These are phyloP conservation scores for Knoxia roxburghii DNA, from an alignment of 257 asterid genomes.

Conservation along the genomic window DNA sequence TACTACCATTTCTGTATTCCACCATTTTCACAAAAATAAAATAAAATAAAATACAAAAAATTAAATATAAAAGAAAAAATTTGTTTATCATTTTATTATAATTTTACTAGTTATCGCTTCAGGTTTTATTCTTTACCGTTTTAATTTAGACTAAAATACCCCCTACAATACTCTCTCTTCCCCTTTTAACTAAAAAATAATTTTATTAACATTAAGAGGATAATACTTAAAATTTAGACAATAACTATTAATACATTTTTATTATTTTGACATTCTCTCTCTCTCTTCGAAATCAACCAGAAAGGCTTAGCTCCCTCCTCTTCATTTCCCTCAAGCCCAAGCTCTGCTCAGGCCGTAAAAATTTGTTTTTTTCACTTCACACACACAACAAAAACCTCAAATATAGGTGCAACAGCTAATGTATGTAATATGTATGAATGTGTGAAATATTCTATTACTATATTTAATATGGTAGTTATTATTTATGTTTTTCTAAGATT, in stretches of 20 bases:
- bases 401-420: background rate
- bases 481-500: no score
- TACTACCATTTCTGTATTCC: no score
- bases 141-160: no score
- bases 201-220: no score
- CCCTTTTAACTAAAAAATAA: no score
- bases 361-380: conserved; percentile 1
- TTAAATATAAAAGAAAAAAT: background rate
- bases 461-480: no score
- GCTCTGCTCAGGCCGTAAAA: conserved; percentile 8
- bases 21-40: background rate
- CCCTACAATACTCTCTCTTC: no score
- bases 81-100: conserved; percentile 17
- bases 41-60: background rate
- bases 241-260: no score
- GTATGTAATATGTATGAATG: conserved; percentile 15
- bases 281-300: conserved; percentile 31
- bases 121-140: no score
- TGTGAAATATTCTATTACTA: no score
- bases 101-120: no score
- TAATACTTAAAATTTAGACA: no score
- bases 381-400: conserved; percentile 7
- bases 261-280: conserved; percentile 16
- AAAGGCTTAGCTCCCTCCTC: conserved; percentile 18
- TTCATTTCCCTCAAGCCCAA: conserved; percentile 8